Percentiles rank a stretch among this genome's conserved stretches.
Evolutionary conservation across 805 yeast genomes (phyloP).

Genomic region (Scheffersomyces coipomensis): DNA sequence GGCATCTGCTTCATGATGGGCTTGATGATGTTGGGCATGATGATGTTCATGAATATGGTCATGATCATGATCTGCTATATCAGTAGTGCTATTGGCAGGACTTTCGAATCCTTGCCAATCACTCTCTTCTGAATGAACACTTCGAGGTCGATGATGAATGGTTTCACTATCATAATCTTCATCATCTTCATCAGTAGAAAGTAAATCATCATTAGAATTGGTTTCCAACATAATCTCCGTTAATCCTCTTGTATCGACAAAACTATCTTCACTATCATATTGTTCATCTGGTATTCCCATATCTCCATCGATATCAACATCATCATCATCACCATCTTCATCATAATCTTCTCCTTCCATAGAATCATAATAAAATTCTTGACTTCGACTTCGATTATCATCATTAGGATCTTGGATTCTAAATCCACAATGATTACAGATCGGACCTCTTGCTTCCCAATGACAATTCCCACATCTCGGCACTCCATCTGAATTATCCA

Average conservation of each 20-base stretch:
- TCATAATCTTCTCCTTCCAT: conserved; percentile 37
- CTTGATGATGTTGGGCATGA: neutral
- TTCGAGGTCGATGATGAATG: neutral
- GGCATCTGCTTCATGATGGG: conserved; percentile 5
- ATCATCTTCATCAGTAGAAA: conserved; percentile 9
- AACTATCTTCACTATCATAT: conserved; percentile 33
- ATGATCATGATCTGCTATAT: conserved; percentile 1
- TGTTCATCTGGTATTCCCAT: conserved; percentile 9
- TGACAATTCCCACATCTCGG: conserved; percentile 74
- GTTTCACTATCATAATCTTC: conserved; percentile 1
- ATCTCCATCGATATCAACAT: conserved; percentile 7
- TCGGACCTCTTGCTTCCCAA: conserved; percentile 72
- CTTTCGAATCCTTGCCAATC: conserved; percentile 20
- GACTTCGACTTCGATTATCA: no score
- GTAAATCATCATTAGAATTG: conserved; percentile 9
- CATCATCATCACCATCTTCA: conserved; percentile 30
- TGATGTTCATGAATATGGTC: neutral
- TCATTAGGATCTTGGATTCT: conserved; percentile 29
- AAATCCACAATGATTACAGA: conserved; percentile 71
- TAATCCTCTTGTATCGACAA: conserved; percentile 24
- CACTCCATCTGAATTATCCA: conserved; percentile 69
- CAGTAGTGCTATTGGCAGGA: neutral
- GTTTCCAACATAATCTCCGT: conserved; percentile 21
- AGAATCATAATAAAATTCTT: conserved; percentile 20
- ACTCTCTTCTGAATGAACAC: conserved; percentile 2